Conservation (phyloP, 441 rosid genomes). For the Eutrema salsugineum region DNA sequence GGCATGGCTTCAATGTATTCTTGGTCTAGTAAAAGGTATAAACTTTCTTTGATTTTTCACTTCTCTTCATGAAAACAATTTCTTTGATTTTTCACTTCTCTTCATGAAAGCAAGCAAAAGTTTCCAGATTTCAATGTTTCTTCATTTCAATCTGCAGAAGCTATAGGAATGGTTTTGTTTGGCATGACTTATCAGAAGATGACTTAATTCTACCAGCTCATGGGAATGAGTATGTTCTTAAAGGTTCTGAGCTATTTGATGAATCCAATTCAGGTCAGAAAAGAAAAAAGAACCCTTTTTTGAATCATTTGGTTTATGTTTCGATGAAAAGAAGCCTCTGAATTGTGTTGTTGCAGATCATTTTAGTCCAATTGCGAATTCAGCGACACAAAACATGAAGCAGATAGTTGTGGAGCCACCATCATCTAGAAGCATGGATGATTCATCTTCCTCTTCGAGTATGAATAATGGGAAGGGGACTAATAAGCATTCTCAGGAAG, state of each 20-base stretch:
- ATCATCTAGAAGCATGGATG: conserved; percentile 79
- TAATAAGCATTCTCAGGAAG: conserved; percentile 70
- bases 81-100: background rate
- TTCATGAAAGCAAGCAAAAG: background rate
- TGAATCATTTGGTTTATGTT: background rate
- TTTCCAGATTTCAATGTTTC: background rate
- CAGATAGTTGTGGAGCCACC: conserved; percentile 68
- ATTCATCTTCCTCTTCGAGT: conserved; percentile 82
- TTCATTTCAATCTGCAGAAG: conserved; percentile 43
- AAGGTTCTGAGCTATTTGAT: conserved; percentile 70
- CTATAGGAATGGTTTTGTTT: conserved; percentile 74
- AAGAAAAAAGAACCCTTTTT: background rate
- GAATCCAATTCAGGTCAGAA: conserved; percentile 60
- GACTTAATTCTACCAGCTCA: conserved; percentile 64
- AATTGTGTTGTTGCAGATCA: conserved; percentile 35
- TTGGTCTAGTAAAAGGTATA: conserved; percentile 68
- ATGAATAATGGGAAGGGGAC: conserved; percentile 61
- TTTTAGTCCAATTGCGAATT: conserved; percentile 40
- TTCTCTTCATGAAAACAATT: background rate
- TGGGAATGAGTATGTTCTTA: conserved; percentile 71
- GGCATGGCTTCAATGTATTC: conserved; percentile 69
- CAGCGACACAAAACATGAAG: conserved; percentile 48
- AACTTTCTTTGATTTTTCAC: background rate
- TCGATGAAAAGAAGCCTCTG: background rate
- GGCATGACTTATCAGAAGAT: conserved; percentile 72